phyloP scores from a whole-genome alignment of 768 basidiomycete genomes.

The Tephrocybe sp. region DNA sequence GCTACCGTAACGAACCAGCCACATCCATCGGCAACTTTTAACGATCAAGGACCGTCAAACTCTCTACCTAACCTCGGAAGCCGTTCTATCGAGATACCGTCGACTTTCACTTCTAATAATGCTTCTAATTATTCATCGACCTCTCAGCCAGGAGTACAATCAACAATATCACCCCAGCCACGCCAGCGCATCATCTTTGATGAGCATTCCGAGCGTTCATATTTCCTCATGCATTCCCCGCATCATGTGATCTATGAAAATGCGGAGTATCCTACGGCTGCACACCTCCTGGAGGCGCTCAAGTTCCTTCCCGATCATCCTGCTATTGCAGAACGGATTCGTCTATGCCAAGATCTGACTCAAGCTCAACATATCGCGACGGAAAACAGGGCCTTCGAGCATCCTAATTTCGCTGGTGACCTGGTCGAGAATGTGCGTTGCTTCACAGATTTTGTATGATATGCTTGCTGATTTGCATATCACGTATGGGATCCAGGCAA shows the following conservation, averaged over 20 bases:
- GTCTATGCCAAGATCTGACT: constrained; percentile 31
- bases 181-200: background rate
- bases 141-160: background rate
- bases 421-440: constrained; percentile 7
- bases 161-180: background rate
- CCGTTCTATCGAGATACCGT: no score
- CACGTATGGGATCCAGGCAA: no score
- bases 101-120: no score
- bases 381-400: constrained; percentile 15
- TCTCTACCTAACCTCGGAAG: no score
- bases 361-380: background rate
- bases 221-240: constrained; percentile 67
- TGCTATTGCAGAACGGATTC: constrained; percentile 57
- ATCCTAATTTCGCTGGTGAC: background rate
- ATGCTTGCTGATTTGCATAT: no score
- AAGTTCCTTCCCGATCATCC: constrained; percentile 58
- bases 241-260: constrained; percentile 59
- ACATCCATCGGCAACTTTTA: no score
- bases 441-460: no score
- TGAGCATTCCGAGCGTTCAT: constrained; percentile 12
- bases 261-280: constrained; percentile 62
- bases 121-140: background rate
- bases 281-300: constrained; percentile 77
- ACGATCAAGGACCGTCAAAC: no score
- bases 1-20: no score